Base-by-base conservation (phyloP, 2,329 filamentous ascomycete species). In the Dothideomycetes sp. region DNA sequence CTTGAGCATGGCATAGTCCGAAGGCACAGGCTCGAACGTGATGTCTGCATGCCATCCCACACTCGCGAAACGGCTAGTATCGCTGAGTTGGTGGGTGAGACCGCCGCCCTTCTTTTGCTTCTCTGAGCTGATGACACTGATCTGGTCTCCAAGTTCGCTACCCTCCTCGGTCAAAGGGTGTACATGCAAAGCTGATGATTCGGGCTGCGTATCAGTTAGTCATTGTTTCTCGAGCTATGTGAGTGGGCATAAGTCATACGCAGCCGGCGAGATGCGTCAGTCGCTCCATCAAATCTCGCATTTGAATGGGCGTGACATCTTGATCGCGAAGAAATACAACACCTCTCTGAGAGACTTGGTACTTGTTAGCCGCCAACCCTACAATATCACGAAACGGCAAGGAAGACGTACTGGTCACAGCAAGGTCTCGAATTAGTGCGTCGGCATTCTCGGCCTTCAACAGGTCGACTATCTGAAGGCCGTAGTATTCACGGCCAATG, bases 61-160 rank as follows among this genome's bases (percentile, higher is more conserved):
- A 50, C 59, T 62, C 19, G 69, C 68, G 38, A 66, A 66, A 16
- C 67, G 62, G 48, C 63, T 67, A 33, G 68, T 66, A 47, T 70
- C 68, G 47, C 64, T 71, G 42, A 69, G 57, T 47, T 68, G 62
- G 50, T 72, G 65, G 17, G 69, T 73, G 44, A 73, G 52, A 49
- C 69, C 69, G 48, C 69, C 66, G 19, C 68, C 65, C 53, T 72
- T 72, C 59, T 71, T 68, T 52, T 72, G 64, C 61, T 71, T 69
- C 53, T 71, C 66, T 37, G 67, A 69, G 40, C 66, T 72, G 52
- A 77, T 75, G 39, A 75, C 69, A 40, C 64, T 70, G 46, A 77
- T 69, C 51, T 77, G 65, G 48, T 74, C 69, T 27, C 69, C 69
- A 1, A 71, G 59, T 47, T 75, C 68, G 41, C 65, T 68, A 15